Conservation (phyloP, 768 basidiomycete species). For the Epithele typhae region DNA sequence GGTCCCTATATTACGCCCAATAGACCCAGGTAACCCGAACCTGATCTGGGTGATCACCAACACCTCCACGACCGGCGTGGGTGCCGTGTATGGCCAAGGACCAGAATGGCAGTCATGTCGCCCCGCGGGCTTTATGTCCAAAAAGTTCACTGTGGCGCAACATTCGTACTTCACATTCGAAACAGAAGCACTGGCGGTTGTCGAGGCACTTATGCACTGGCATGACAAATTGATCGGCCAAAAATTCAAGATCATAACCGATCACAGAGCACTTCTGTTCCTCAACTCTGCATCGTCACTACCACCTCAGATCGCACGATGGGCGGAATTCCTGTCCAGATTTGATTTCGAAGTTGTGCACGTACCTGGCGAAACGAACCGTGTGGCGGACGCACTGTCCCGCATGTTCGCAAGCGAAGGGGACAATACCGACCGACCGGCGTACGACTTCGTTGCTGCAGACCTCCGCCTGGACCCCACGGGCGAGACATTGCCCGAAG, state of each 20-base stretch:
- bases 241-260: background rate
- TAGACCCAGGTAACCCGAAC: constrained; percentile 4
- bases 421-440: constrained; percentile 7
- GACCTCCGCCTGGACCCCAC: background rate
- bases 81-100: constrained; percentile 24
- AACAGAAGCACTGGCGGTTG: constrained; percentile 9
- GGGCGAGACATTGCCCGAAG: background rate
- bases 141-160: constrained; percentile 27
- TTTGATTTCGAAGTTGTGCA: constrained; percentile 27
- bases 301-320: constrained; percentile 21
- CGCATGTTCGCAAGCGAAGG: constrained; percentile 20
- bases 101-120: constrained; percentile 20
- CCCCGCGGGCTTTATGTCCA: constrained; percentile 27
- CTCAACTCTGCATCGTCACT: constrained; percentile 14
- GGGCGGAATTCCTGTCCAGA: constrained; percentile 26
- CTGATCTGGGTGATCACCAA: constrained; percentile 23
- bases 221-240: constrained; percentile 29
- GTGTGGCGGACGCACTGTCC: constrained; percentile 28
- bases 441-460: constrained; percentile 8
- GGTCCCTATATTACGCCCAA: constrained; percentile 14
- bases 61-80: constrained; percentile 16
- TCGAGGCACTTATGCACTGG: constrained; percentile 26
- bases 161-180: constrained; percentile 21
- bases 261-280: constrained; percentile 22
- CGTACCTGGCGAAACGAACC: constrained; percentile 23